Conservation (phyloP, 164 flowering plant species). For the Aristolochia contorta region DNA sequence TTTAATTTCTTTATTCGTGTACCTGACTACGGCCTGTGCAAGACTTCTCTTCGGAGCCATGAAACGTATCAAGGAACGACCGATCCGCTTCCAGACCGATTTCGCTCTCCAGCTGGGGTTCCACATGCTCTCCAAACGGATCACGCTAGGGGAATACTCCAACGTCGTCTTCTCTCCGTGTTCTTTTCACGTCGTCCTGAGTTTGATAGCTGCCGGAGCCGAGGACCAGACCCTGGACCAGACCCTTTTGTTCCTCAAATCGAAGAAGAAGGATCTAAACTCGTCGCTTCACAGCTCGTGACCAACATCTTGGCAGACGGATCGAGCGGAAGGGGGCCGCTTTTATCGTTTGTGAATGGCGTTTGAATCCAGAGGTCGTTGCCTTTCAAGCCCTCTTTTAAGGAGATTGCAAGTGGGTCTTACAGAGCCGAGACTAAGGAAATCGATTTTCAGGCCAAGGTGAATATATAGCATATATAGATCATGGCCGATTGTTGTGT, state of each 20-base stretch:
- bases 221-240: constrained; percentile 45
- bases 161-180: constrained; percentile 60
- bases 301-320: constrained; percentile 45
- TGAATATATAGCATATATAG: constrained; percentile 7
- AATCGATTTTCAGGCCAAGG: constrained; percentile 61
- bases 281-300: constrained; percentile 41
- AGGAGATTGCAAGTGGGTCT: constrained; percentile 29
- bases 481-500: too few species aligned
- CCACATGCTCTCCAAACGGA: constrained; percentile 21
- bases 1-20: not conserved
- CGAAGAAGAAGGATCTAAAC: constrained; percentile 42
- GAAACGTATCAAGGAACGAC: constrained; percentile 38
- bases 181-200: constrained; percentile 43
- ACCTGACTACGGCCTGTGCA: too few species aligned
- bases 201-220: constrained; percentile 57
- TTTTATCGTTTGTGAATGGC: constrained; percentile 46
- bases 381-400: constrained; percentile 41
- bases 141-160: constrained; percentile 21
- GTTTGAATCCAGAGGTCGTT: constrained; percentile 60
- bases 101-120: constrained; percentile 33
- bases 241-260: constrained; percentile 45
- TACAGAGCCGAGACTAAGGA: constrained; percentile 40
- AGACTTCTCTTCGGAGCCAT: constrained; percentile 7
- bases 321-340: constrained; percentile 44
- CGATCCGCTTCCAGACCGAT: constrained; percentile 38